These are phyloP conservation scores for Leccinum subrobustum DNA, from an alignment of 1,284 basidiomycete species.

Conservation along the genomic window DNA sequence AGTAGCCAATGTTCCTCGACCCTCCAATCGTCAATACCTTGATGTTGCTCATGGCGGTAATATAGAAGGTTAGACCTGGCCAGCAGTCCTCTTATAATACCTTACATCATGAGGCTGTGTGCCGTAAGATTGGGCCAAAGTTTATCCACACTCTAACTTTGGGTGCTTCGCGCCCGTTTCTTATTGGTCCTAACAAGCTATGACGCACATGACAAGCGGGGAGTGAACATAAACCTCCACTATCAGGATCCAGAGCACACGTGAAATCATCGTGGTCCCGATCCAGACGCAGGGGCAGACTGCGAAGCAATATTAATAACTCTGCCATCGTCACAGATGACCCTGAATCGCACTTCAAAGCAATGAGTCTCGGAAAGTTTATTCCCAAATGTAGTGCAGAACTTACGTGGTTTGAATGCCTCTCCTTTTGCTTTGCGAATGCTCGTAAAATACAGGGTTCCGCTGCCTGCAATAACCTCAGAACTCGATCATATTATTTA, in stretches of 20 bases:
- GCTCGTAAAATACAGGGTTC: conserved; percentile 79
- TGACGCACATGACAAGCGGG: neutral
- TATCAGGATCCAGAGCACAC: neutral
- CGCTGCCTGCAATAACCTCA: conserved; percentile 45
- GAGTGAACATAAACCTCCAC: neutral
- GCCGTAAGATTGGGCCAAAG: neutral
- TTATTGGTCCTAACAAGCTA: neutral
- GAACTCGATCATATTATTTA: neutral
- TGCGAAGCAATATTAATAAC: conserved; percentile 38
- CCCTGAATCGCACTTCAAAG: conserved; percentile 61
- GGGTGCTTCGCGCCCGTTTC: neutral
- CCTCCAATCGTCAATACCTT: conserved; percentile 54
- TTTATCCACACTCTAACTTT: neutral
- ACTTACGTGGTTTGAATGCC: conserved; percentile 66
- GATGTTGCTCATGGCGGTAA: conserved; percentile 23
- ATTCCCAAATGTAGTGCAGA: neutral
- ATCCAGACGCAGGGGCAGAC: neutral
- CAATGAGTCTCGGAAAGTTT: neutral
- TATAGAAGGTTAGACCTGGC: neutral
- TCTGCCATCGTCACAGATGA: conserved; percentile 64
- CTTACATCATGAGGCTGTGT: conserved; percentile 9
- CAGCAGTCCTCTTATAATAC: conserved; percentile 8
- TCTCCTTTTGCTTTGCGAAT: conserved; percentile 74
- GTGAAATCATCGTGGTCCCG: neutral
- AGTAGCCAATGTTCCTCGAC: conserved; percentile 65